These are phyloP conservation scores for Globisporangium barbulae DNA, from an alignment of 352 stramenopile species.

Conservation along the genomic window DNA sequence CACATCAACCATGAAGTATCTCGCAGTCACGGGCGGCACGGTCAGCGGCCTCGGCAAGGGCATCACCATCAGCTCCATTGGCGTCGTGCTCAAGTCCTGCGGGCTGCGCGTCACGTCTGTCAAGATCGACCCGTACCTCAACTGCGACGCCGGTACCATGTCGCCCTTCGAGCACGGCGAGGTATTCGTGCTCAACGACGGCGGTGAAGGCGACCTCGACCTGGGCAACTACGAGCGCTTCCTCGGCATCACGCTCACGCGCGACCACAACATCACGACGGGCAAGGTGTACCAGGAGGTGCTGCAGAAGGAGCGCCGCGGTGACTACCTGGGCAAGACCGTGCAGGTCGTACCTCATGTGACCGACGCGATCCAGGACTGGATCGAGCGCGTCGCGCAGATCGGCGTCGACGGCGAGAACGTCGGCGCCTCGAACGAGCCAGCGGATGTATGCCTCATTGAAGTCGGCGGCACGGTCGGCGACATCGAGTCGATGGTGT, in stretches of 20 bases:
- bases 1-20: conserved; percentile 92
- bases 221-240: conserved; percentile 99
- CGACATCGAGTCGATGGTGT: conserved; percentile 99
- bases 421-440: conserved; percentile 27
- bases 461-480: conserved; percentile 99
- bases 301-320: conserved; percentile 94
- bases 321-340: conserved; percentile 99
- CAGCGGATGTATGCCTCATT: conserved; percentile 98
- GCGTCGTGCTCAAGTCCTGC: conserved; percentile 95
- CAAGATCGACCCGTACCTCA: conserved; percentile 99
- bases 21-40: conserved; percentile 98
- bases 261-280: conserved; percentile 99
- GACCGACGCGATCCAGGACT: conserved; percentile 93
- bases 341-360: conserved; percentile 98
- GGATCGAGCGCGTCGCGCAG: conserved; percentile 98
- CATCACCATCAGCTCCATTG: conserved; percentile 98
- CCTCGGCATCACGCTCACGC: conserved; percentile 93
- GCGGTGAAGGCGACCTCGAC: conserved; percentile 96
- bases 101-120: conserved; percentile 95
- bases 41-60: conserved; percentile 99
- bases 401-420: conserved; percentile 85
- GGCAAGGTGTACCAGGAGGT: conserved; percentile 97
- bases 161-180: conserved; percentile 96
- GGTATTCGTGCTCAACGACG: conserved; percentile 98
- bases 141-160: conserved; percentile 98